Evolutionary conservation across 2,329 filamentous ascomycete species (phyloP).

Genomic region (Pseudofabraea citricarpa): DNA sequence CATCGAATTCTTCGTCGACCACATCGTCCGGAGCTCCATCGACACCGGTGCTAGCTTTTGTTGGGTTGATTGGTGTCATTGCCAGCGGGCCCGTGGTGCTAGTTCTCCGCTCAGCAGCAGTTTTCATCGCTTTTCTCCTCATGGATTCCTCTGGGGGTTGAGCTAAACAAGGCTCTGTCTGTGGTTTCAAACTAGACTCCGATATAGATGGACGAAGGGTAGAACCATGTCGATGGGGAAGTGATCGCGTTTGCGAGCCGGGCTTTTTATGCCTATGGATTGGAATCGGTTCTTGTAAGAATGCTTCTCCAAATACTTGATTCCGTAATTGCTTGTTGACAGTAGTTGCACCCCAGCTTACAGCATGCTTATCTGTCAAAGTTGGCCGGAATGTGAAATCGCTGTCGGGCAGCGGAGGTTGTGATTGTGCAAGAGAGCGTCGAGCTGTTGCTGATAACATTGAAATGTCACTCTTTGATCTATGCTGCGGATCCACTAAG

Average conservation of each 20-base stretch:
- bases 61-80: constrained; percentile 8
- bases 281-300: constrained; percentile 79
- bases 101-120: constrained; percentile 18
- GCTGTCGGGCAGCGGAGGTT: constrained; percentile 10
- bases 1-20: constrained; percentile 26
- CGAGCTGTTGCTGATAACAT: constrained; percentile 26
- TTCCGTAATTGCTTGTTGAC: constrained; percentile 85
- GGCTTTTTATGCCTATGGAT: constrained; percentile 71
- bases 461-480: constrained; percentile 17
- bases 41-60: constrained; percentile 8
- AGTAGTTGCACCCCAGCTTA: constrained; percentile 84
- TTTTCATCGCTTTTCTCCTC: constrained; percentile 25
- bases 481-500: constrained; percentile 23
- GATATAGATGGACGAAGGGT: constrained; percentile 24
- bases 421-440: constrained; percentile 23
- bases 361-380: constrained; percentile 52
- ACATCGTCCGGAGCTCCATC: constrained; percentile 21
- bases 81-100: constrained; percentile 5
- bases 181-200: constrained; percentile 25
- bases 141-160: constrained; percentile 40
- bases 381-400: constrained; percentile 31
- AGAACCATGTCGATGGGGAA: constrained; percentile 48
- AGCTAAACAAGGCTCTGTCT: constrained; percentile 1
- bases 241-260: constrained; percentile 54
- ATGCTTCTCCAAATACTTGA: constrained; percentile 89